phyloP scores from a whole-genome alignment of 1,139 yeast genomes.

The Candida pseudoviswanathii region DNA sequence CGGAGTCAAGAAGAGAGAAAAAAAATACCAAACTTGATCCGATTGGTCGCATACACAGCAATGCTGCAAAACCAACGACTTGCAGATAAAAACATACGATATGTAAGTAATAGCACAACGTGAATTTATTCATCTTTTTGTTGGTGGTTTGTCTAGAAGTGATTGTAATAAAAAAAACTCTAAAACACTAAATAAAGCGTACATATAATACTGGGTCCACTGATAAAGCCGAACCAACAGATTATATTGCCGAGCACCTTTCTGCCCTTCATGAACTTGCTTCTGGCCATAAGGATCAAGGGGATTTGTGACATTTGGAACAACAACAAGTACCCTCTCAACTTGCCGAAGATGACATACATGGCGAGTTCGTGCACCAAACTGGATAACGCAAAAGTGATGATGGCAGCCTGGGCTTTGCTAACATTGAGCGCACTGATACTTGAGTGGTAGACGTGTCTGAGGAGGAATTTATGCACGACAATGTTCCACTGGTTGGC shows the following conservation, averaged over 20 bases:
- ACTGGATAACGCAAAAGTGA: constrained; percentile 82
- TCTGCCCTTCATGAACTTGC: constrained; percentile 52
- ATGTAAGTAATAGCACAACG: background rate
- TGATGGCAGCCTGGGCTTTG: constrained; percentile 67
- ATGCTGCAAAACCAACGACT: no score
- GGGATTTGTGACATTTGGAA: constrained; percentile 88
- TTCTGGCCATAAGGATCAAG: constrained; percentile 54
- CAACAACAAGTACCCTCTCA: constrained; percentile 77
- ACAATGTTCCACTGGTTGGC: constrained; percentile 95
- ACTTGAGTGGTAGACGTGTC: constrained; percentile 94
- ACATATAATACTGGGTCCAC: constrained; percentile 90
- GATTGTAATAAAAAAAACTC: background rate
- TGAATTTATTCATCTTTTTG: background rate
- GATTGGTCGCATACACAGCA: background rate
- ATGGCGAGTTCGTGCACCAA: constrained; percentile 88
- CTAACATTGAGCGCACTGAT: constrained; percentile 73
- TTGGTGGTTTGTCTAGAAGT: background rate
- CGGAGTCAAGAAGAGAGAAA: background rate
- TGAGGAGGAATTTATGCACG: constrained; percentile 83
- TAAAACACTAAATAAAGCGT: constrained; percentile 79
- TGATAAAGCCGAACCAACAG: constrained; percentile 90
- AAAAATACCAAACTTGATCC: background rate
- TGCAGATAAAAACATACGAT: no score
- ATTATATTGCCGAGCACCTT: constrained; percentile 74
- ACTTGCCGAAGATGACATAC: constrained; percentile 79